Evolutionary conservation across 73 alveolate species (phyloP), one percentile per base, ranked within the genome.

Genomic region (Breviolum minutum): DNA sequence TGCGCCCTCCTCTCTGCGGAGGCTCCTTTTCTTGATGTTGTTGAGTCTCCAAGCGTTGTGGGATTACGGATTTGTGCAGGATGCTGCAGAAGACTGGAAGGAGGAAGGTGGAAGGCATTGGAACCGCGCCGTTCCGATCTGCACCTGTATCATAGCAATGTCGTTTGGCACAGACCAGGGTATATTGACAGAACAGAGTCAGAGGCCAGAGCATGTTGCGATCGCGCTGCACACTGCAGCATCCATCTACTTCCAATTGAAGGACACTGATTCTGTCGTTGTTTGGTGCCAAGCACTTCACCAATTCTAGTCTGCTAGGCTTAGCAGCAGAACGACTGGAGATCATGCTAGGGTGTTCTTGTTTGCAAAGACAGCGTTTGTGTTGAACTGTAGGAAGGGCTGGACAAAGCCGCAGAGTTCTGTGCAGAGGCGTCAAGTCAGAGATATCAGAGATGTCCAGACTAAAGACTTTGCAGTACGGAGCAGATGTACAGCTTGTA

Each of bases 21-120:
- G 97, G 97, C 77, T 8, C 5, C 24, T 68, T 40, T 30, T 68
- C 29, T 48, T 71, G 26, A 5, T 71, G 14, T 71, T 79, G 22
- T 79, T 79, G 87, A 30, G 64, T 27, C 26, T 19, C 61, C 48
- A 24, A 76, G 48, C 7, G 9, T 22, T 19, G 9, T 12, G 14
- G 30, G 48, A 13, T 12, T 76, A 20, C 7, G 60, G 54, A 60
- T 22, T 8, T 20, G 62, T 30, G 81, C 60, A 91, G 97, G 97
- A 91, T 60, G 97, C 97, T 12, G 97, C 97, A 22, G 97, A 91
- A 91, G 97, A 91, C 79, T 91, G 97, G 97, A 91, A 91, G 66
- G 97, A 91, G 54, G 97, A 91, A 70, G 89, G 89, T 74, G 97
- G 97, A 79, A 91, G 97, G 97, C 97, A 5, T 17, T 68, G 77